Evolutionary conservation across 768 basidiomycete genomes (phyloP).

Genomic region (Tremella mesenterica): DNA sequence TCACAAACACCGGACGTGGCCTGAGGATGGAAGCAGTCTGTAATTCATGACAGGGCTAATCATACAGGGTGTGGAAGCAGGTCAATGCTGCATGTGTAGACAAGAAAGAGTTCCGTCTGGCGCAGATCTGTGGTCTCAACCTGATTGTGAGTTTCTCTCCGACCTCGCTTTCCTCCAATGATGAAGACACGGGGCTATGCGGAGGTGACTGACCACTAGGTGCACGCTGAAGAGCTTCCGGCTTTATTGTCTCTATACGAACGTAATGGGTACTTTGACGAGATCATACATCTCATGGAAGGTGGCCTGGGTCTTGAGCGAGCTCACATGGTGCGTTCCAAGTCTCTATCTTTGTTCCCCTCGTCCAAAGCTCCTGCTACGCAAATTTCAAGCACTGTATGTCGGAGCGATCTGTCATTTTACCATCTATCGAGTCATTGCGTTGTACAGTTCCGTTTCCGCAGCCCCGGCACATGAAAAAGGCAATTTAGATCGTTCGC

Average conservation of each 20-base stretch:
- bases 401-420: too few species aligned
- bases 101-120: constrained; percentile 91
- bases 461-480: too few species aligned
- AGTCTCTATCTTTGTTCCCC: not conserved
- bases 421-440: too few species aligned
- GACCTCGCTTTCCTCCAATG: too few species aligned
- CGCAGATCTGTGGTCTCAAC: constrained; percentile 97
- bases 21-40: too few species aligned
- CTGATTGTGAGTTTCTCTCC: constrained; percentile 95
- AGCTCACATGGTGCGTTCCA: constrained; percentile 58
- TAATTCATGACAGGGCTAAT: not conserved
- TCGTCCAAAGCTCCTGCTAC: too few species aligned
- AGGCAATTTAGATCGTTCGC: too few species aligned
- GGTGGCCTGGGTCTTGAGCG: constrained; percentile 93
- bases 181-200: too few species aligned
- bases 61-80: constrained; percentile 91
- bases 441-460: too few species aligned
- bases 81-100: constrained; percentile 97
- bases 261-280: constrained; percentile 83
- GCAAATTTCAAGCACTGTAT: too few species aligned
- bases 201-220: constrained; percentile 8
- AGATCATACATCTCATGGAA: constrained; percentile 81
- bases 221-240: constrained; percentile 44
- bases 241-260: constrained; percentile 74
- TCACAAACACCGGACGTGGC: too few species aligned